Evolutionary conservation across 2,329 filamentous ascomycete genomes (phyloP).

Genomic region (Ophiostoma himal-ulmi): DNA sequence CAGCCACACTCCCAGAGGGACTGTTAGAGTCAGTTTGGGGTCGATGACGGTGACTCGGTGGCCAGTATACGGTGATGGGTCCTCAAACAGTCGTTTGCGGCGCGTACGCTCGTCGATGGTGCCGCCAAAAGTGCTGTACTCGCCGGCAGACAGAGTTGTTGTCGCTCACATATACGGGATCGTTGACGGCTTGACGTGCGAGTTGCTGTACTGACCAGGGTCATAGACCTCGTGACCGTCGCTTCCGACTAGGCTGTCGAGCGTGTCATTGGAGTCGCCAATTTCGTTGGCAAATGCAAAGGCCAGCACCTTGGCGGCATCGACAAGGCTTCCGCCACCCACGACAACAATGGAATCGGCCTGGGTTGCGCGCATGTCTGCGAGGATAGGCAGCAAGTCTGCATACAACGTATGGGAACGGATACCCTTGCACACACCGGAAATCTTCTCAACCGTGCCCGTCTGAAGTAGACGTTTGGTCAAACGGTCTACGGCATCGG

Average conservation of each 20-base stretch:
- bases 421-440: not conserved
- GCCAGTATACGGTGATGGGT: constrained; percentile 33
- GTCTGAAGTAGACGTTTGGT: constrained; percentile 16
- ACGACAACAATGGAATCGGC: not conserved
- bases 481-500: constrained; percentile 25
- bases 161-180: constrained; percentile 26
- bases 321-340: not conserved
- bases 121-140: constrained; percentile 26
- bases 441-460: not conserved
- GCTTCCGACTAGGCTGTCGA: not conserved
- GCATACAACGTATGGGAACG: not conserved
- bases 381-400: not conserved
- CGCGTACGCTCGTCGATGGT: constrained; percentile 27
- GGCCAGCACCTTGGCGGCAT: not conserved
- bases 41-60: constrained; percentile 47
- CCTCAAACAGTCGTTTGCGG: constrained; percentile 25
- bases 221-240: not conserved
- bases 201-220: not conserved
- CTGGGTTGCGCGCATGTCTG: not conserved
- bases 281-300: not conserved
- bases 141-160: constrained; percentile 28
- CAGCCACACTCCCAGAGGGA: constrained; percentile 32
- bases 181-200: constrained; percentile 17
- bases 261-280: not conserved
- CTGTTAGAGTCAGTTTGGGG: constrained; percentile 41